Evolutionary conservation across 805 yeast species (phyloP).

Genomic region (Naumovozyma baii): DNA sequence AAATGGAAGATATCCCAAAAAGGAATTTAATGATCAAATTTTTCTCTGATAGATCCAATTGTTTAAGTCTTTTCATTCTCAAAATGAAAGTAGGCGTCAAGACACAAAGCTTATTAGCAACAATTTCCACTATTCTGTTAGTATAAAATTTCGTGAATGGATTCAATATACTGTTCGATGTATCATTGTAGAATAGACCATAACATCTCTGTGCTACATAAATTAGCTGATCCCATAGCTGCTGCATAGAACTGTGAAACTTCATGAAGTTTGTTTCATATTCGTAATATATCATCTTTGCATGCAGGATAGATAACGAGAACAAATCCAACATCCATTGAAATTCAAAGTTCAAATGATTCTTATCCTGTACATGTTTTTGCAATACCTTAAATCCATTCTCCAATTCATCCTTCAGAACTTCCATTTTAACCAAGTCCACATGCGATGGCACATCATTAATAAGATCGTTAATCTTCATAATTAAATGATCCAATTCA

Average conservation of each 20-base stretch:
- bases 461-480: constrained; percentile 13
- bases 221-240: constrained; percentile 17
- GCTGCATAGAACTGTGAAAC: constrained; percentile 12
- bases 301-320: constrained; percentile 16
- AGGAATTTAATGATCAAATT: constrained; percentile 14
- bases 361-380: constrained; percentile 1
- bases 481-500: constrained; percentile 12
- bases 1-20: constrained; percentile 19
- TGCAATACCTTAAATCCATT: constrained; percentile 5
- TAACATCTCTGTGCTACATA: constrained; percentile 14
- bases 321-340: constrained; percentile 16
- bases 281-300: constrained; percentile 19
- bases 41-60: constrained; percentile 5
- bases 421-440: constrained; percentile 6
- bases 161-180: constrained; percentile 4
- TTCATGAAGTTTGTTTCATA: constrained; percentile 5
- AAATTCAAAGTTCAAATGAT: constrained; percentile 15
- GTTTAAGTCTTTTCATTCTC: constrained; percentile 14
- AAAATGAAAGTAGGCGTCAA: constrained; percentile 23
- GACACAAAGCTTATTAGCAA: constrained; percentile 17
- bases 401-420: constrained; percentile 8
- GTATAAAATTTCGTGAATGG: constrained; percentile 19
- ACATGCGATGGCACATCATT: constrained; percentile 17
- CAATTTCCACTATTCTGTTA: constrained; percentile 24
- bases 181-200: constrained; percentile 11